phyloP scores from a whole-genome alignment of 2,329 filamentous ascomycete species.

The Beauveria asiatica region DNA sequence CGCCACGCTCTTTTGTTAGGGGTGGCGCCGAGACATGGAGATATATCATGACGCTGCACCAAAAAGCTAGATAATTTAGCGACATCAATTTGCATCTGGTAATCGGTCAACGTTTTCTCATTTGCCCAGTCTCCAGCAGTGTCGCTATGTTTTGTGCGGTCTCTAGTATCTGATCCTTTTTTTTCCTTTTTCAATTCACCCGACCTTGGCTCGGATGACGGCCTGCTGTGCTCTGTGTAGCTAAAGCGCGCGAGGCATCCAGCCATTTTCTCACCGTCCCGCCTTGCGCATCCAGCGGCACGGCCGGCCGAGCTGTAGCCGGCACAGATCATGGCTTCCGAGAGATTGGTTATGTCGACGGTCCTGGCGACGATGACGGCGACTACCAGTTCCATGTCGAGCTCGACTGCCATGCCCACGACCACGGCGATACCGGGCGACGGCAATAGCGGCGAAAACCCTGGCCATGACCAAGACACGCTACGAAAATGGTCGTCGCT shows the following conservation, averaged over 20 bases:
- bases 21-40: neutral
- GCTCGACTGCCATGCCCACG: neutral
- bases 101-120: neutral
- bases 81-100: neutral
- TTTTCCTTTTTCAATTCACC: neutral
- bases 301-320: neutral
- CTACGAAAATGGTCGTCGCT: conserved; percentile 77
- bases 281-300: neutral
- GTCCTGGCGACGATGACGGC: neutral
- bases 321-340: neutral
- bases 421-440: conserved; percentile 9
- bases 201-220: neutral
- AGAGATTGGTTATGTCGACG: neutral
- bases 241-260: neutral
- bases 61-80: neutral
- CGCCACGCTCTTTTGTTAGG: neutral
- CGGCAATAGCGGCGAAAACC: conserved; percentile 14
- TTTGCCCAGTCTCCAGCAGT: no score
- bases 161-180: neutral
- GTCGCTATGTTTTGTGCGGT: neutral
- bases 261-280: neutral
- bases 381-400: neutral
- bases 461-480: conserved; percentile 33
- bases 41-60: neutral
- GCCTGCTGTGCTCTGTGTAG: neutral